Conservation (phyloP, 176 grass and related monocot genomes). For the Oryza nivara region DNA sequence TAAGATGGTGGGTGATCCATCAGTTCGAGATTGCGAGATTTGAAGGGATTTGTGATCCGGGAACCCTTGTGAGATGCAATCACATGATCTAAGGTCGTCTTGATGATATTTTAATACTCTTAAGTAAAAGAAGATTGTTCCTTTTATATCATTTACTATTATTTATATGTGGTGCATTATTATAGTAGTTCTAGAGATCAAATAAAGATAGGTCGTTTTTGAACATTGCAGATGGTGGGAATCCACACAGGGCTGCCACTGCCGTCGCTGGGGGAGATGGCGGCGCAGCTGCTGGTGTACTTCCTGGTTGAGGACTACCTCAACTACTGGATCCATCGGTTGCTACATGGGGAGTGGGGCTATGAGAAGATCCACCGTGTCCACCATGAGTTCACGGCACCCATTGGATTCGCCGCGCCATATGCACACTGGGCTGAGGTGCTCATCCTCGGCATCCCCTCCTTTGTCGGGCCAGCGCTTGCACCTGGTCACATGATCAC, state of each 20-base stretch:
- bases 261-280: conserved; percentile 77
- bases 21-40: background rate
- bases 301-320: conserved; percentile 89
- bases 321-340: conserved; percentile 88
- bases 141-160: background rate
- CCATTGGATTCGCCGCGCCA: conserved; percentile 80
- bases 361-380: conserved; percentile 82
- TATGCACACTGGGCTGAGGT: conserved; percentile 94
- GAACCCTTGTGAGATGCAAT: conserved; percentile 23
- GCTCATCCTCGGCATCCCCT: conserved; percentile 73
- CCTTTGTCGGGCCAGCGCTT: conserved; percentile 69
- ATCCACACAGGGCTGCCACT: conserved; percentile 69
- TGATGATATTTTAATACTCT: background rate
- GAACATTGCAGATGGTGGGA: conserved; percentile 66
- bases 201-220: background rate
- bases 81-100: conserved; percentile 23
- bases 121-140: background rate
- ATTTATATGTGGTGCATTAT: background rate
- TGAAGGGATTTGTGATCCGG: conserved; percentile 27
- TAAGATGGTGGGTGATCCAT: conserved; percentile 20
- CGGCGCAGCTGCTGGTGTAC: conserved; percentile 69
- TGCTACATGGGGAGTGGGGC: conserved; percentile 79
- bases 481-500: conserved; percentile 89
- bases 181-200: background rate
- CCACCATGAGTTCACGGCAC: conserved; percentile 88